phyloP scores from a whole-genome alignment of 345 rosid species.

The Eutrema yunnanense region DNA sequence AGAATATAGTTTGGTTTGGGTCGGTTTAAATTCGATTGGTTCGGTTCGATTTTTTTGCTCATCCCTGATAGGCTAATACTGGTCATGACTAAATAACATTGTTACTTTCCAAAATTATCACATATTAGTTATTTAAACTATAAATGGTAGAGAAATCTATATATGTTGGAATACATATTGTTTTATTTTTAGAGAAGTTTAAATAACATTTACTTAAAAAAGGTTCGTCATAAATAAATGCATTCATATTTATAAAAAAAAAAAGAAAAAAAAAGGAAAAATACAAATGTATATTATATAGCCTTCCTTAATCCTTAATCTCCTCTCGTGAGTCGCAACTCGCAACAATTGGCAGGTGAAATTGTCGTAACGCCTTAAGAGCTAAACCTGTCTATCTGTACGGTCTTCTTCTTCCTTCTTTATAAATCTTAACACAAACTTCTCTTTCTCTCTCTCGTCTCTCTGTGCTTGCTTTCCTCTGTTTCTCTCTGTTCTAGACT shows the following conservation, averaged over 20 bases:
- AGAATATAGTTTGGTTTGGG: too few species aligned
- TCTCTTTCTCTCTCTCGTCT: neutral
- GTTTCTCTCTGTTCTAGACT: neutral
- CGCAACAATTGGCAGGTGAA: slow-evolving; percentile 34
- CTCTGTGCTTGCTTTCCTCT: slow-evolving; percentile 7
- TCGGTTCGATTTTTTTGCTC: too few species aligned
- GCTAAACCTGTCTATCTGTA: slow-evolving; percentile 12
- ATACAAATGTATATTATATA: neutral
- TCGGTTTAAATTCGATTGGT: too few species aligned
- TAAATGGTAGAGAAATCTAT: neutral
- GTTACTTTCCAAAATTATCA: neutral
- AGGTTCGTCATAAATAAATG: neutral
- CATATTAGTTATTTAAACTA: neutral
- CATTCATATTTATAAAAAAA: neutral
- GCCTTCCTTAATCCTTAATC: slow-evolving; percentile 13
- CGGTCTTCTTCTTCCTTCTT: slow-evolving; percentile 13
- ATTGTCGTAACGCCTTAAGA: slow-evolving; percentile 26
- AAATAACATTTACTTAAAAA: slow-evolving; percentile 1
- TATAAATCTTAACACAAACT: neutral
- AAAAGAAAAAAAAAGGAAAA: neutral
- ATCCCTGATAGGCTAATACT: too few species aligned
- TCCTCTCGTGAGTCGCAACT: slow-evolving; percentile 22
- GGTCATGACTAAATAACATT: neutral
- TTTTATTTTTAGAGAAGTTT: neutral
- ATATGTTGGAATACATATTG: neutral